Percentiles rank a stretch among this genome's conserved stretches.
Evolutionary conservation across 2,329 filamentous ascomycete genomes (phyloP).

Genomic region (Trichoderma gracile): DNA sequence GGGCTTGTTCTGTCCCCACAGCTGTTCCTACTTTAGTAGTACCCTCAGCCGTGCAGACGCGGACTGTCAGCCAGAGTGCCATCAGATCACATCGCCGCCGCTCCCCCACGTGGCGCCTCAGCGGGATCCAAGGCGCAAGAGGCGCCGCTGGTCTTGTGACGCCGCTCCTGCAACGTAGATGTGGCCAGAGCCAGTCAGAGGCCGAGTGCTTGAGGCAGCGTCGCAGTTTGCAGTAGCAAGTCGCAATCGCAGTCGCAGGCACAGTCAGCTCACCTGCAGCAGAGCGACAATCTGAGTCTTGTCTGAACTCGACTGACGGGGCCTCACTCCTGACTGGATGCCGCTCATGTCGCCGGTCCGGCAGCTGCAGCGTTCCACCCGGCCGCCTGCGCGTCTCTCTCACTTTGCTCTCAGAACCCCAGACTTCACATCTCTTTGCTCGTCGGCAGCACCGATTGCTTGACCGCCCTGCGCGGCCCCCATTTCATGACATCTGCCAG

Average conservation of each 20-base stretch:
- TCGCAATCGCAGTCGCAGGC: too few relatives aligned
- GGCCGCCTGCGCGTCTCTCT: background rate
- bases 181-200: background rate
- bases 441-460: background rate
- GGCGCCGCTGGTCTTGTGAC: constrained; percentile 22
- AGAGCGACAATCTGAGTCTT: background rate
- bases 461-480: constrained; percentile 18
- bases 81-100: constrained; percentile 21
- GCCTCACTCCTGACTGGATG: background rate
- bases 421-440: background rate
- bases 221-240: too few relatives aligned
- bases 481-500: constrained; percentile 9
- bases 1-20: constrained; percentile 1
- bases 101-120: constrained; percentile 19
- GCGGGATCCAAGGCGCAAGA: background rate
- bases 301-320: too few relatives aligned
- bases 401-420: background rate
- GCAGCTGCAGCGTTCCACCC: background rate
- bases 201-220: too few relatives aligned
- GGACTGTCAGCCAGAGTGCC: background rate
- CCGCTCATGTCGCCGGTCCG: background rate
- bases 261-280: background rate
- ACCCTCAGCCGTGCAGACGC: too few relatives aligned
- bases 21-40: too few relatives aligned
- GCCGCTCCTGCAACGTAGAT: constrained; percentile 1